Conservation (phyloP, 257 asterid genomes). For the Scutellaria minor region DNA sequence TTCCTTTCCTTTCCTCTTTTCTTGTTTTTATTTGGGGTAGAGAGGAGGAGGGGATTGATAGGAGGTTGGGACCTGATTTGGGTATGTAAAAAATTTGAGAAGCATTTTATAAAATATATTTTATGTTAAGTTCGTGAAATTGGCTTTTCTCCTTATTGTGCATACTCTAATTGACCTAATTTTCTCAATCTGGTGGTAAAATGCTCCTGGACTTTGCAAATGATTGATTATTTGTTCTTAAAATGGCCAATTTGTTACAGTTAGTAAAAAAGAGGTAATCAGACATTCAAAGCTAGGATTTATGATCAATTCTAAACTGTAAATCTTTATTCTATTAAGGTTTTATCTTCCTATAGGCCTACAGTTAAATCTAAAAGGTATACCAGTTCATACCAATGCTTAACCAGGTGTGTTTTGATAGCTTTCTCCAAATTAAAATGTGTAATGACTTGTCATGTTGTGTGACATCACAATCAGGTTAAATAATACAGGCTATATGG, state of each 20-base stretch:
- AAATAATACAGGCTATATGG: background rate
- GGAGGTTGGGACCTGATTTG: background rate
- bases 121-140: background rate
- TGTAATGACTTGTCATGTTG: background rate
- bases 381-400: background rate
- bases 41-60: background rate
- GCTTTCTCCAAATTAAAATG: background rate
- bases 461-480: background rate
- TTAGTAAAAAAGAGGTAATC: background rate
- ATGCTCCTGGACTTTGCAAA: conserved; percentile 16
- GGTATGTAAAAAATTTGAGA: background rate
- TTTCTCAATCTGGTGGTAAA: background rate
- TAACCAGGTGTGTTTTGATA: conserved; percentile 1
- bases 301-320: background rate
- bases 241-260: conserved; percentile 6
- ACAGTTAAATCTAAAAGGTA: background rate
- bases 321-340: background rate
- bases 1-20: background rate
- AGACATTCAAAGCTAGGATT: background rate
- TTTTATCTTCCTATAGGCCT: background rate
- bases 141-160: background rate
- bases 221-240: conserved; percentile 3
- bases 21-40: background rate
- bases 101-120: background rate
- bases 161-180: conserved; percentile 5